Evolutionary conservation across 2,329 filamentous ascomycete genomes (phyloP).

Genomic region (Aspergillus melleus): DNA sequence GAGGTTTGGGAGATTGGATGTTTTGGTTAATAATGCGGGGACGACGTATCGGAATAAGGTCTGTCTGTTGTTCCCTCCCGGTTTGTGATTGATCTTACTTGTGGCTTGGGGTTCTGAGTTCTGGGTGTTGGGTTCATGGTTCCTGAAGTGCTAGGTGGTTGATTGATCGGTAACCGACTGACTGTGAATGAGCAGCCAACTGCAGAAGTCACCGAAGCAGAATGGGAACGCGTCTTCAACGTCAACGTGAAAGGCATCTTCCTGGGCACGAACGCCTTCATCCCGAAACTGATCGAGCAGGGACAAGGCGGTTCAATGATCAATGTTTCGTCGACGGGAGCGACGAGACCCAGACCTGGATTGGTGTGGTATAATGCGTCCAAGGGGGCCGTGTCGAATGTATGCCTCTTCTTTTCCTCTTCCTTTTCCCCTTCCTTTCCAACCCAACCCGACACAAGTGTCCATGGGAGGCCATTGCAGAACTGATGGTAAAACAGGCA

Average conservation of each 20-base stretch:
- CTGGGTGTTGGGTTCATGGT: too few species aligned
- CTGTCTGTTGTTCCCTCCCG: too few species aligned
- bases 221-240: constrained; percentile 46
- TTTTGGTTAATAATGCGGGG: constrained; percentile 52
- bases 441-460: too few species aligned
- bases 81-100: too few species aligned
- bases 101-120: too few species aligned
- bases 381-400: constrained; percentile 48
- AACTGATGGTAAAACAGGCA: constrained; percentile 40
- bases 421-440: not conserved
- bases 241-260: constrained; percentile 48
- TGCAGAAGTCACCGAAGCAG: constrained; percentile 42
- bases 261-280: constrained; percentile 33
- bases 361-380: constrained; percentile 49
- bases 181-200: constrained; percentile 33
- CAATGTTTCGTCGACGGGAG: constrained; percentile 47
- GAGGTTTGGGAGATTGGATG: constrained; percentile 39
- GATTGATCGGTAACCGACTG: not conserved
- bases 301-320: constrained; percentile 45
- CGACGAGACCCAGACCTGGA: constrained; percentile 42
- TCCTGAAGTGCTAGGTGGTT: not conserved
- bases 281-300: constrained; percentile 40
- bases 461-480: too few species aligned
- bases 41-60: constrained; percentile 41
- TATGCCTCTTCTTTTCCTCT: constrained; percentile 19